Conservation (phyloP, 768 basidiomycete genomes). For the Clathrus columnatus region DNA sequence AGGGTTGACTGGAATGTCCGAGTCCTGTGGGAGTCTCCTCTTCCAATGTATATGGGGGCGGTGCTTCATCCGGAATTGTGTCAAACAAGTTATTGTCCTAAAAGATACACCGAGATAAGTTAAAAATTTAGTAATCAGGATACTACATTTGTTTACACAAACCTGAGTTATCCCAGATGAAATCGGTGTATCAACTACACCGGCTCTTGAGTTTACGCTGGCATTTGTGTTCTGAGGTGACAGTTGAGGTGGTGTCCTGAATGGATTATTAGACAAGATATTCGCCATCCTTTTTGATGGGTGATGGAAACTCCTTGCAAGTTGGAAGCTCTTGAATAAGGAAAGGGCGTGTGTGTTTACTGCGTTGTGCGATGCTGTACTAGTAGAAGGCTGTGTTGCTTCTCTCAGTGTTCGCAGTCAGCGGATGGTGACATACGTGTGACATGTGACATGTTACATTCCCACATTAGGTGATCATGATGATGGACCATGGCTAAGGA, state of each 20-base stretch:
- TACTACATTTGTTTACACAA: not conserved
- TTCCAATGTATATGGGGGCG: constrained; percentile 59
- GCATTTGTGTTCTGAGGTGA: not conserved
- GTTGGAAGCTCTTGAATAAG: too few relatives aligned
- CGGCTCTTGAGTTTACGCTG: not conserved
- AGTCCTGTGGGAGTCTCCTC: constrained; percentile 58
- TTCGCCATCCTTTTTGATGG: not conserved
- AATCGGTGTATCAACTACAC: not conserved
- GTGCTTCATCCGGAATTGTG: constrained; percentile 42
- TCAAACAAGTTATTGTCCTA: not conserved
- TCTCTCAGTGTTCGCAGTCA: too few relatives aligned
- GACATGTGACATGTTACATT: too few relatives aligned
- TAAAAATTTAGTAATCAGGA: not conserved
- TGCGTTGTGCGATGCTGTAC: too few relatives aligned
- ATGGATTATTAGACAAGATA: not conserved
- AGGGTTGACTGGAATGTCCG: constrained; percentile 53
- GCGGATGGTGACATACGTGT: too few relatives aligned
- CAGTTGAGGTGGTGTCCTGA: not conserved
- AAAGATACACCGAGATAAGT: not conserved
- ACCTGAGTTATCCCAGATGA: not conserved
- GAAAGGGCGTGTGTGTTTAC: too few relatives aligned
- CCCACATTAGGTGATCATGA: too few relatives aligned
- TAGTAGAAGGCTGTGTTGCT: too few relatives aligned
- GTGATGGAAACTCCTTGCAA: too few relatives aligned
- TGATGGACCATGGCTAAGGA: too few relatives aligned